Evolutionary conservation across 129 eudicot species (phyloP), one percentile per base, ranked within the genome.

Genomic region (Saussurea involucrata): DNA sequence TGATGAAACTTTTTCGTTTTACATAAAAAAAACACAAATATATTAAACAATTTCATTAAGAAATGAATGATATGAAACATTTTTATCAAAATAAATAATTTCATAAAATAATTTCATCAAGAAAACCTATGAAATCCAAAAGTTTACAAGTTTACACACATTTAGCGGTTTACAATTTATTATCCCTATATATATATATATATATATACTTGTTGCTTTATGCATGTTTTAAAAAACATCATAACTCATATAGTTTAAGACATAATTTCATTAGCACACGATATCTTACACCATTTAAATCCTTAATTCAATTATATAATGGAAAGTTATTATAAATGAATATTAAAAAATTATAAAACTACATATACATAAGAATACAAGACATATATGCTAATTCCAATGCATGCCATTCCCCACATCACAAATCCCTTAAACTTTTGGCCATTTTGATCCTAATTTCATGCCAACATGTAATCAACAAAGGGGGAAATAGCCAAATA

Each of bases 391-490:
- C 64, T 29, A 73, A 49, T 67, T 65, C 74, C 80, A 5, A 76
- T 66, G 80, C 74, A 34, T 76, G 28, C 57, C 73, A 66, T 67
- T 46, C 49, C 29, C 72, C 73, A 28, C 66, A 76, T 28, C 66
- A 66, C 74, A 76, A 66, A 74, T 63, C 73, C 80, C 73, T 76
- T 76, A 55, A 76, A 28, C 58, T 74, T 76, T 28, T 61, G 61
- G 44, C 61, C 78, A 15, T 34, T 34, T 61, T 67, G 84, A 82
- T 65, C 85, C 81, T 76, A 70, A 76, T 82, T 63, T 82, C 63
- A 64, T 80, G 84, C 84, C 84, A 80, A 74, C 84, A 80, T 80
- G 80, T 67, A 49, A 76, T 76, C 74, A 66, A 25, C 36, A 36
- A 73, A 60, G 58, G 28, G 29, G 69, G 63, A 71, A 36, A 71